These are phyloP conservation scores for Peniophora sp. DNA, from an alignment of 1,284 basidiomycete genomes.

Conservation along the genomic window DNA sequence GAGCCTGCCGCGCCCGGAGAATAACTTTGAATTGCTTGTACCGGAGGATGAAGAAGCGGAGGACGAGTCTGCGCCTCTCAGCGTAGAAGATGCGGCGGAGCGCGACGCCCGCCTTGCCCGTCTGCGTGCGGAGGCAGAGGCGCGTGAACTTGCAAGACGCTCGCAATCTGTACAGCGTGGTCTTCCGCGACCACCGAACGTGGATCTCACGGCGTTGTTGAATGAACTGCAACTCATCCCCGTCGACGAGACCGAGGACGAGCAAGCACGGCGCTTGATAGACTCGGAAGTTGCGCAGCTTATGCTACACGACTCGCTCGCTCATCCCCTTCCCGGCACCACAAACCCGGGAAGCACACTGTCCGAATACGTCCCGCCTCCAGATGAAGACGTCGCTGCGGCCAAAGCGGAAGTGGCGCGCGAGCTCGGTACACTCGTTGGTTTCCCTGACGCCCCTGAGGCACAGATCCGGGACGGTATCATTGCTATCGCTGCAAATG, in stretches of 20 bases:
- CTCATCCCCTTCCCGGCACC: constrained; percentile 86
- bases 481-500: constrained; percentile 49
- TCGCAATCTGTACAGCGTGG: constrained; percentile 78
- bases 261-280: constrained; percentile 58
- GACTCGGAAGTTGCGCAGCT: constrained; percentile 76
- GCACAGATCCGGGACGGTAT: constrained; percentile 75
- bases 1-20: constrained; percentile 87
- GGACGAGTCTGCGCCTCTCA: constrained; percentile 30
- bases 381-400: constrained; percentile 68
- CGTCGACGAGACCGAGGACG: constrained; percentile 37
- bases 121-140: constrained; percentile 70
- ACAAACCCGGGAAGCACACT: constrained; percentile 67
- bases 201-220: constrained; percentile 66
- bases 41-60: constrained; percentile 77
- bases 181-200: constrained; percentile 81
- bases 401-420: constrained; percentile 72
- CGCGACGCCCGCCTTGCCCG: constrained; percentile 76
- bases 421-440: constrained; percentile 76
- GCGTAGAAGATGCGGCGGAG: constrained; percentile 88
- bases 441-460: constrained; percentile 78
- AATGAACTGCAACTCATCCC: constrained; percentile 42
- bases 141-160: constrained; percentile 71
- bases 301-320: constrained; percentile 84
- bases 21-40: constrained; percentile 94
- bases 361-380: constrained; percentile 70